Base-by-base conservation (phyloP, 352 stramenopile genomes). In the Pythium insidiosum region DNA sequence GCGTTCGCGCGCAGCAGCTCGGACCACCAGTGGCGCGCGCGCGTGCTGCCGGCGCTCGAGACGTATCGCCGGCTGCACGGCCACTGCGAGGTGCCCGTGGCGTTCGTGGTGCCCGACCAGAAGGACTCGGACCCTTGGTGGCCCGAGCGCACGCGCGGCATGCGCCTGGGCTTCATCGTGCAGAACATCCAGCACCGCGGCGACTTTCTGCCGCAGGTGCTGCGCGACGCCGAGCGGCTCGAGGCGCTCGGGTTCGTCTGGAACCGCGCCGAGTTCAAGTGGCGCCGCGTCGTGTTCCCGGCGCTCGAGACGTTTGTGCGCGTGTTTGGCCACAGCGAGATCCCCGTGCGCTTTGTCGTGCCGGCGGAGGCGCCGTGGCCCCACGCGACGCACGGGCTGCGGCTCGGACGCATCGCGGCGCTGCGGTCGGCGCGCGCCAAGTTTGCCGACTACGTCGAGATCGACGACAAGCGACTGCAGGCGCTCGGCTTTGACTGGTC, bases 221-320 rank as follows among this genome's bases (percentile, higher is more conserved):
- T 60, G n/a, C 57, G 59, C 26, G 68, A 81, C 40, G 50, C 55
- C 35, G 55, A 68, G 22, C 56, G 48, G 10, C 58, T 86, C 2
- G 60, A 84, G 15, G 34, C 56, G 6, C 63, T 88, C 2, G 70
- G 56, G 4, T 85, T 88, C 45, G 57, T 79, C 10, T 86, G 73
- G 68, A 75, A 69, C 28, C 38, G 54, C 9, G 29, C 43, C 21
- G 68, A 69, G 19, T 38, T 43, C 29, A 79, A 66, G 42, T 88
- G 72, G 72, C 51, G 54, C 10, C 43, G 64, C 18, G 45, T 53
- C 20, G 51, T 86, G 20, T 31, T 87, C 5, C 73, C 70, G 18
- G 50, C 65, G 6, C 52, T 88, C 11, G 35, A 58, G 19, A 65
- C 50, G 0, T 88, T 84, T 30, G 58, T 73, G 10, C 42, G 40